Evolutionary conservation across 257 asterid species (phyloP), one percentile per base, ranked within the genome.

Genomic region (Lithospermum erythrorhizon): DNA sequence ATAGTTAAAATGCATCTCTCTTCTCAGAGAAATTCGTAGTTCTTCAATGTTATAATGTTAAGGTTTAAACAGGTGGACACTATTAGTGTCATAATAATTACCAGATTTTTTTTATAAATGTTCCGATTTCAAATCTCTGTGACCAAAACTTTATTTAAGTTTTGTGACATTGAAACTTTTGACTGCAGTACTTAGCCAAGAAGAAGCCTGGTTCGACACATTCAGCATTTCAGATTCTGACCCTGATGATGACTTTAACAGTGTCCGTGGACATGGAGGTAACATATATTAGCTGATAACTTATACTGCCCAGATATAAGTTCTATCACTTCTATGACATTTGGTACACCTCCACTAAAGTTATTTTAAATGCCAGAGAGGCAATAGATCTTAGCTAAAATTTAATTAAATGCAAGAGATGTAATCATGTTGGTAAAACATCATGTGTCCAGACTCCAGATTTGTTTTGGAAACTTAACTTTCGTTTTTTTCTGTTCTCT

Each of bases 261-360:
- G 99, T 64, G 96, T 89, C 45, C 87, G 76, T 69, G 99, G 95
- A 79, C 87, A 77, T 69, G 99, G 95, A 79, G 97, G 99, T 93
- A 82, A 82, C 61, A 64, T 54, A 68, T 17, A 58, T 9, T 9
- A 9, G 2, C 56, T 6, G 56, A 52, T 52, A 21, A 52, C 20
- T 52, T 52, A 17, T n/a, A 52, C 21, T 4, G 6, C 3, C 54
- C 30, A 27, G 30, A 27, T 2, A 27, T 27, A 27, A 27, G 6
- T 27, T 3, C 3, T n/a, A n/a, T n/a, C n/a, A n/a, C n/a, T n/a
- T n/a, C n/a, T n/a, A n/a, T n/a, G n/a, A n/a, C n/a, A n/a, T n/a
- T n/a, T n/a, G 30, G 30, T 27, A 27, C 4, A 27, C 6, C 30
- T 27, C 30, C 30, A 27, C 30, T 27, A 27, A 27, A 27, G 30